These are phyloP conservation scores for Boletus bicolor DNA, from an alignment of 768 basidiomycete genomes.

Conservation along the genomic window DNA sequence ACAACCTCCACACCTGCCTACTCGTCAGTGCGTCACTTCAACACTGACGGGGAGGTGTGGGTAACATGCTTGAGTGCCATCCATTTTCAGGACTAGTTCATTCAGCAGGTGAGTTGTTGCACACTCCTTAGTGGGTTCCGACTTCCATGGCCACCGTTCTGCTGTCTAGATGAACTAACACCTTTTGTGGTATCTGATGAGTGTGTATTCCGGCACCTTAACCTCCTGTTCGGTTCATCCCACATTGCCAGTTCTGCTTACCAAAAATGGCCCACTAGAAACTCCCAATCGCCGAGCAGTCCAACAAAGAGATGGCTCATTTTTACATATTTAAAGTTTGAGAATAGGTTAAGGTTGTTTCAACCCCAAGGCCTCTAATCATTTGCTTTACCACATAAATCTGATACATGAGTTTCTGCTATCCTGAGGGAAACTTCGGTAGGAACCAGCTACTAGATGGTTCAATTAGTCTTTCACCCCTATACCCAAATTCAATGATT, in stretches of 20 bases:
- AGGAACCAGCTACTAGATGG: slow-evolving; percentile 89
- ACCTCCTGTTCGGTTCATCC: slow-evolving; percentile 52
- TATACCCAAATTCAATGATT: slow-evolving; percentile 94
- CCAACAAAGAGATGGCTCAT: slow-evolving; percentile 46
- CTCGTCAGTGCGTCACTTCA: no score
- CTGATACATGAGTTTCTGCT: slow-evolving; percentile 52
- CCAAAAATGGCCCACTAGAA: slow-evolving; percentile 74
- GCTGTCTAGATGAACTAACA: no score
- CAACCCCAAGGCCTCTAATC: background rate
- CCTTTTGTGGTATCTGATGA: no score
- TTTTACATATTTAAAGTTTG: slow-evolving; percentile 38
- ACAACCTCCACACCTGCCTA: no score
- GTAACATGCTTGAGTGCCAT: no score
- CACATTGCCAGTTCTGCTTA: slow-evolving; percentile 71
- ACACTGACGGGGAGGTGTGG: slow-evolving; percentile 50
- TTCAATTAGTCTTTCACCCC: slow-evolving; percentile 96
- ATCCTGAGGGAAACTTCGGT: slow-evolving; percentile 38
- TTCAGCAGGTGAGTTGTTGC: no score
- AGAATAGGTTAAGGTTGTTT: slow-evolving; percentile 46
- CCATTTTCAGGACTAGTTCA: no score
- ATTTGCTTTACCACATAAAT: slow-evolving; percentile 1
- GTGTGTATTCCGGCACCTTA: no score
- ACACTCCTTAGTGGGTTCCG: no score
- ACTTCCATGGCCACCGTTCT: no score
- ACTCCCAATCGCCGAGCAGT: slow-evolving; percentile 57